A percentile compares a stretch with the other conserved stretches of the same genome.
Evolutionary conservation across 805 yeast genomes (phyloP).

Genomic region (Cyberlindnera samutprakarnensis): DNA sequence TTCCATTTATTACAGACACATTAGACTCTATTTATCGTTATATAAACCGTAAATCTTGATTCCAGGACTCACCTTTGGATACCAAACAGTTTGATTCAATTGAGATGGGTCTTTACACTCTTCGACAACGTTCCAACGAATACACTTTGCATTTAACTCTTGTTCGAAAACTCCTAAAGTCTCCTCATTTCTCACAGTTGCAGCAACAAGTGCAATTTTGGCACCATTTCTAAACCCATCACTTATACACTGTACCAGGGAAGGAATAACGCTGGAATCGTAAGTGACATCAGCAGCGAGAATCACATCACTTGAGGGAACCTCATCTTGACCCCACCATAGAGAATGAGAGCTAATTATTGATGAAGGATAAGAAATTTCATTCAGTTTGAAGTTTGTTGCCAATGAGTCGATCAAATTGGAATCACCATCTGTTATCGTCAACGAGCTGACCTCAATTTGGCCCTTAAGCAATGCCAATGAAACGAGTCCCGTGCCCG

Average conservation of each 20-base stretch:
- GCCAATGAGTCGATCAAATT: constrained; percentile 40
- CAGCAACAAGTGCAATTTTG: constrained; percentile 47
- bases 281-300: constrained; percentile 88
- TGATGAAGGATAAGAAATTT: constrained; percentile 13
- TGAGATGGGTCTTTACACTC: constrained; percentile 12
- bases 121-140: constrained; percentile 15
- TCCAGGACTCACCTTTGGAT: constrained; percentile 12
- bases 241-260: constrained; percentile 40
- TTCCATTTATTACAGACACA: too few species aligned
- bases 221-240: constrained; percentile 15
- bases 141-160: constrained; percentile 18
- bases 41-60: constrained; percentile 13
- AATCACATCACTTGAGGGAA: constrained; percentile 35
- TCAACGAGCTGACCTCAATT: constrained; percentile 21
- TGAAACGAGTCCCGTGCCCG: constrained; percentile 85
- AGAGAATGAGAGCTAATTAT: constrained; percentile 29
- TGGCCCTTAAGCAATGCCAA: constrained; percentile 22
- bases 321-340: constrained; percentile 51
- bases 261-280: constrained; percentile 54
- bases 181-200: constrained; percentile 61
- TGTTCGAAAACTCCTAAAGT: constrained; percentile 40
- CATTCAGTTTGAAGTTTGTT: constrained; percentile 40
- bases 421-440: constrained; percentile 64
- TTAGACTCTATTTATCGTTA: too few species aligned
- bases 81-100: constrained; percentile 21